Base-by-base conservation (phyloP, 768 basidiomycete species). In the Lentinula sp. region DNA sequence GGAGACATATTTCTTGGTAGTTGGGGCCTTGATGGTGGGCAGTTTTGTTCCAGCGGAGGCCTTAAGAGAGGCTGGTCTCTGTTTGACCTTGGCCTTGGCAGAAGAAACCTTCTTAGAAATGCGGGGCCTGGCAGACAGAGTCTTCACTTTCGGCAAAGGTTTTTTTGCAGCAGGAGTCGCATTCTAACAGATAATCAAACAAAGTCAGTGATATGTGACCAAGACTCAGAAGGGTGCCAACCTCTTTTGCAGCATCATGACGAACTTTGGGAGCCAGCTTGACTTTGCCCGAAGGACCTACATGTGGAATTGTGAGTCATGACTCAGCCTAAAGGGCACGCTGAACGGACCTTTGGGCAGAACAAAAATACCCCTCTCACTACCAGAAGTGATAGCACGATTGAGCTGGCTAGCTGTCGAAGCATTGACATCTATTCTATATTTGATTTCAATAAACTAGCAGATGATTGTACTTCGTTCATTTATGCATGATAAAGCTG, bases 371-470 rank as follows among this genome's bases (percentile, higher is more conserved):
- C 79, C 79, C 63, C 77, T 79, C 69, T 80, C 80, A 65, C 72
- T 77, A 42, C 80, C 81, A 23, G 74, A 70, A 6, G 78, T 77
- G 74, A 97, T 94, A 64, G 94, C 93, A 62, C 84, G 85, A 71
- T 86, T 88, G 72, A 97, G 84, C 76, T 92, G 87, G 63, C 80
- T 85, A 66, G 81, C 81, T 71, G 91, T 85, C 10, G 90, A 76
- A 64, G 86, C 82, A 66, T 85, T 87, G 66, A 91, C 81, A 68
- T 86, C 83, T 66, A 96, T 78, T 69, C 85, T 85, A 79, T 93
- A 96, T 69, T 84, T 89, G 65, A 83, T 79, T 76, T 93, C 91
- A 61, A 95, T 85, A 73, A 93, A 82, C 92, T 94, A 20, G 54
- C 58, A 48, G 61, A 59, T 60, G 63, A 63, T 62, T 60, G 63